Evolutionary conservation across 2,329 filamentous ascomycete species (phyloP), one percentile per base, ranked within the genome.

Genomic region (Xylaria arbuscula): DNA sequence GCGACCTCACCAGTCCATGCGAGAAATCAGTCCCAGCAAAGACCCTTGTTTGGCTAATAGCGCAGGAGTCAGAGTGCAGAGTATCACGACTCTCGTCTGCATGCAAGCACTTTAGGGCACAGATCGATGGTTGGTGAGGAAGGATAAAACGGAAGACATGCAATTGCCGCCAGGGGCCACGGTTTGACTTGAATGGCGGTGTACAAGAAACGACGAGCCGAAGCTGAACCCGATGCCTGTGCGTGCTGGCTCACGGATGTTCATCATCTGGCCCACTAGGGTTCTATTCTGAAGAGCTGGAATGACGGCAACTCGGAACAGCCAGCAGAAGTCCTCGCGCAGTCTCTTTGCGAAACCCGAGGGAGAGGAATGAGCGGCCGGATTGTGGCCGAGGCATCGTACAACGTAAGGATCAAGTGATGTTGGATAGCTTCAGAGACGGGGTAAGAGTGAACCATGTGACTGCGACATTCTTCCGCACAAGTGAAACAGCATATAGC

Each of bases 401-500:
- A 40, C 64, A 64, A 71, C 64, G 42, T 61, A 63, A 64, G 63
- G 60, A 69, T 71, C 67, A 69, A 67, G 64, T 71, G 69, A 69
- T 65, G 67, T 50, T 59, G 32, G 55, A 67, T 65, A 34, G 38
- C 40, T 63, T 69, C 19, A 53, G n/a, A 55, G 60, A 68, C 65
- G 59, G 64, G 64, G 68, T 62, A 65, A 55, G 58, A 42, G 57
- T 55, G 62, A 56, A 56, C 69, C 69, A 71, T 71, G 70, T 71
- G 70, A 71, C 70, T 62, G 50, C 38, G 48, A 47, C 54, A 58
- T 62, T 69, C 63, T 67, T 59, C 61, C 54, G 67, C 50, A 59
- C 55, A 67, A 69, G 69, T 71, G 69, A 67, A 69, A 69, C 69
- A 63, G 28, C 59, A 71, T 68, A 70, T 69, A 67, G 69, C 67